A percentile compares a stretch with the other conserved stretches of the same genome.
These are phyloP conservation scores for Penicillium sp. DNA, from an alignment of 2,329 filamentous ascomycete genomes.

Conservation along the genomic window DNA sequence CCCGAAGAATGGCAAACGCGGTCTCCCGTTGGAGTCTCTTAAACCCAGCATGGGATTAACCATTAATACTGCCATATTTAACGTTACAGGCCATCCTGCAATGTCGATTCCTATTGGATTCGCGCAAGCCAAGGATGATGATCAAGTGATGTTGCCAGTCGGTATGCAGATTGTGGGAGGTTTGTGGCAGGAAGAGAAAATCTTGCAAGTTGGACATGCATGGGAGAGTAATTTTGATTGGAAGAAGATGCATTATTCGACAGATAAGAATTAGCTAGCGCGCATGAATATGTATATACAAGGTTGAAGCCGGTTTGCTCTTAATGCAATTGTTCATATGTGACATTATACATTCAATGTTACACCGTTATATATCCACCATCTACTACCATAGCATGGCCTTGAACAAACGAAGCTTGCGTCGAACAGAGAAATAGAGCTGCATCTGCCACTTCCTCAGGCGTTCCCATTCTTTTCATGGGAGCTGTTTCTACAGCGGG, in stretches of 20 bases:
- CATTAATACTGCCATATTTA: constrained; percentile 61
- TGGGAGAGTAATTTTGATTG: constrained; percentile 33
- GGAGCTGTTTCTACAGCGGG: constrained; percentile 54
- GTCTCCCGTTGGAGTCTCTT: constrained; percentile 29
- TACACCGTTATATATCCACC: constrained; percentile 56
- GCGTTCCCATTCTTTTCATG: constrained; percentile 56
- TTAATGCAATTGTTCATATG: too few species aligned
- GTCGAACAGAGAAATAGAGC: constrained; percentile 56
- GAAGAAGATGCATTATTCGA: constrained; percentile 21
- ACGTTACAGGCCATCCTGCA: constrained; percentile 62
- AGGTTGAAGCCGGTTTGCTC: too few species aligned
- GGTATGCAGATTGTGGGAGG: constrained; percentile 61
- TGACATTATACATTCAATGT: background rate
- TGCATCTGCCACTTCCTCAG: constrained; percentile 55
- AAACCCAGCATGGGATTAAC: constrained; percentile 55
- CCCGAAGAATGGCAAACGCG: constrained; percentile 27
- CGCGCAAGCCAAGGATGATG: constrained; percentile 33
- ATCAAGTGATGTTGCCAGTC: constrained; percentile 49
- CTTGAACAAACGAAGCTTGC: constrained; percentile 57
- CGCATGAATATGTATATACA: background rate
- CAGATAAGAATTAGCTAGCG: constrained; percentile 10
- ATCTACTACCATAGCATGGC: constrained; percentile 58
- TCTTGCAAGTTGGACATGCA: constrained; percentile 25
- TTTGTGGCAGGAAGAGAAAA: constrained; percentile 33
- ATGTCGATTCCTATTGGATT: constrained; percentile 58